These are phyloP conservation scores for Calycina marina DNA, from an alignment of 2,329 filamentous ascomycete genomes.

Conservation along the genomic window DNA sequence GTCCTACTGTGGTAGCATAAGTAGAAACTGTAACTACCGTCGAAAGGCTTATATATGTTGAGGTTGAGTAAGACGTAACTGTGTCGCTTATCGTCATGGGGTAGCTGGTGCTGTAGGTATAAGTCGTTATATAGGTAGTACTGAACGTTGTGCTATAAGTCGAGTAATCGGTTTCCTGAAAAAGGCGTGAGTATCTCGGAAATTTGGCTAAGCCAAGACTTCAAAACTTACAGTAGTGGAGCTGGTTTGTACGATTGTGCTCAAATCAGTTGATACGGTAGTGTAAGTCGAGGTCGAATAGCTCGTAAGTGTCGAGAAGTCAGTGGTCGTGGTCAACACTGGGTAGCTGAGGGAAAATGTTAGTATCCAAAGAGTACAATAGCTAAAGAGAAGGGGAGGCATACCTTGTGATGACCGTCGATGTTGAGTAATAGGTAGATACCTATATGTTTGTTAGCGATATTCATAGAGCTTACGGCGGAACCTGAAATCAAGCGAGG, in stretches of 20 bases:
- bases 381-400: no score
- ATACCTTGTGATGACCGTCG: neutral
- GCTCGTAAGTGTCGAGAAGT: neutral
- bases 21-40: no score
- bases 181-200: no score
- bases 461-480: no score
- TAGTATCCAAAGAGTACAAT: neutral
- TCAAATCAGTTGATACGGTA: neutral
- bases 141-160: neutral
- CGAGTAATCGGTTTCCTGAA: neutral
- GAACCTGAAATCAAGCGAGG: no score
- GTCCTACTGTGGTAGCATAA: no score
- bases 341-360: neutral
- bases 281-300: neutral
- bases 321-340: neutral
- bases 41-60: no score
- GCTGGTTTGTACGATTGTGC: neutral
- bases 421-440: neutral
- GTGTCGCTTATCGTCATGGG: slow-evolving; percentile 1
- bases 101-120: neutral
- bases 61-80: slow-evolving; percentile 2
- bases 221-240: neutral
- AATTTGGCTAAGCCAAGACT: no score
- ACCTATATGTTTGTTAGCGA: neutral
- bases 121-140: neutral